phyloP scores from a whole-genome alignment of 1,284 basidiomycete species.

The Cutaneotrichosporon sp. region DNA sequence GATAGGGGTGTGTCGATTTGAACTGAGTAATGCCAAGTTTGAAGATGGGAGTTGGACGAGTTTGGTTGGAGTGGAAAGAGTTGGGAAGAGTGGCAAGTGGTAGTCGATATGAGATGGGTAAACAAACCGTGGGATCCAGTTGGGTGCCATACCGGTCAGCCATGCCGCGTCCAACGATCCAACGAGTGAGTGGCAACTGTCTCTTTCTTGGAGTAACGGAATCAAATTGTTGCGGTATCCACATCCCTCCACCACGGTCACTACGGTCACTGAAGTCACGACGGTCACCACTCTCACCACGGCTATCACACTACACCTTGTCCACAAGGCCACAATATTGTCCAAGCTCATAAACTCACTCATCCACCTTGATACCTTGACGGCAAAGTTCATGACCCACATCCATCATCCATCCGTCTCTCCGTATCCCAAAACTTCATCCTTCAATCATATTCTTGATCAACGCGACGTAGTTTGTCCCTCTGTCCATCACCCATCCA shows the following conservation, averaged over 20 bases:
- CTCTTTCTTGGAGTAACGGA: neutral
- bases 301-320: too few relatives aligned
- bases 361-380: neutral
- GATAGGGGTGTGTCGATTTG: neutral
- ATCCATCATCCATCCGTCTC: neutral
- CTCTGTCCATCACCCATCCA: neutral
- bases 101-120: neutral
- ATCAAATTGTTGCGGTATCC: neutral
- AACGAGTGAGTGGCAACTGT: neutral
- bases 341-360: neutral
- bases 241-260: too few relatives aligned
- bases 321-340: neutral
- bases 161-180: neutral
- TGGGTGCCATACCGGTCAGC: neutral
- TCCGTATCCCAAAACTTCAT: neutral
- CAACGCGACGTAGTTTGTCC: neutral
- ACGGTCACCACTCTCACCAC: too few relatives aligned
- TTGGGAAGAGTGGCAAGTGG: neutral
- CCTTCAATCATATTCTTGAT: neutral
- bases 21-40: neutral
- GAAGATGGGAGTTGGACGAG: neutral
- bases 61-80: neutral
- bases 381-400: too few relatives aligned
- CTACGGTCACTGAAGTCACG: too few relatives aligned
- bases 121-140: slow-evolving; percentile 7